A percentile compares a stretch with the other conserved stretches of the same genome.
phyloP scores from a whole-genome alignment of 1,284 basidiomycete genomes.

The Ganoderma multipileum region DNA sequence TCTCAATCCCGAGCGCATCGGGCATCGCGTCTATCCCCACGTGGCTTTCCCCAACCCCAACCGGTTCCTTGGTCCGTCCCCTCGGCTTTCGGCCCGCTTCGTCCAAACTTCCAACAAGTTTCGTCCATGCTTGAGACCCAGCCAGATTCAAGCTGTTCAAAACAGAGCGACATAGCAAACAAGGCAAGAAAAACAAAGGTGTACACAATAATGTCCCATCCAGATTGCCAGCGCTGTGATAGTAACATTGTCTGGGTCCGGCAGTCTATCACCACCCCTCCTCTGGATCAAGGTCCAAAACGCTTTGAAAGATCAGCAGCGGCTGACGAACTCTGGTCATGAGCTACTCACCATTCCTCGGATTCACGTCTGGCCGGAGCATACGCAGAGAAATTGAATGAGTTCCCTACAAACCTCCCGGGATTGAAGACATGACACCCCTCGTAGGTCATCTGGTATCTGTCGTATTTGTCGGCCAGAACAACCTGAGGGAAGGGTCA shows the following conservation, averaged over 20 bases:
- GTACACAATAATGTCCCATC: neutral
- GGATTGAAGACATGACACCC: conserved; percentile 99
- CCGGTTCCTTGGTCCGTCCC: neutral
- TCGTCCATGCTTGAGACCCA: too few species aligned
- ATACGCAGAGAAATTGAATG: conserved; percentile 88
- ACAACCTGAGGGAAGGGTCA: conserved; percentile 65
- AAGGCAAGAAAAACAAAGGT: neutral
- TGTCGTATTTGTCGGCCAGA: conserved; percentile 97
- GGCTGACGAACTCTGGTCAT: too few species aligned
- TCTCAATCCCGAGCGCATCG: conserved; percentile 20
- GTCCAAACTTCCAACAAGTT: neutral
- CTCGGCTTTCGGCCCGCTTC: too few species aligned
- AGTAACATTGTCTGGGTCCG: too few species aligned
- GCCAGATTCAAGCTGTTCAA: too few species aligned
- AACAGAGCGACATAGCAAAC: neutral
- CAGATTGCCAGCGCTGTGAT: neutral
- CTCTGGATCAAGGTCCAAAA: conserved; percentile 25
- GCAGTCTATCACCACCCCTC: conserved; percentile 22
- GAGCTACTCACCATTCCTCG: conserved; percentile 69
- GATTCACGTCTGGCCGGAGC: conserved; percentile 80
- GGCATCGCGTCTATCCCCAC: conserved; percentile 15
- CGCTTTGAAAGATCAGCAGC: conserved; percentile 10
- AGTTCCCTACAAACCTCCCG: conserved; percentile 83
- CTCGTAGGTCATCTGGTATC: conserved; percentile 96
- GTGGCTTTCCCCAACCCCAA: conserved; percentile 10